Percentiles rank a stretch among this genome's conserved stretches.
phyloP scores from a whole-genome alignment of 2,329 filamentous ascomycete species.

The Helotiales sp. region DNA sequence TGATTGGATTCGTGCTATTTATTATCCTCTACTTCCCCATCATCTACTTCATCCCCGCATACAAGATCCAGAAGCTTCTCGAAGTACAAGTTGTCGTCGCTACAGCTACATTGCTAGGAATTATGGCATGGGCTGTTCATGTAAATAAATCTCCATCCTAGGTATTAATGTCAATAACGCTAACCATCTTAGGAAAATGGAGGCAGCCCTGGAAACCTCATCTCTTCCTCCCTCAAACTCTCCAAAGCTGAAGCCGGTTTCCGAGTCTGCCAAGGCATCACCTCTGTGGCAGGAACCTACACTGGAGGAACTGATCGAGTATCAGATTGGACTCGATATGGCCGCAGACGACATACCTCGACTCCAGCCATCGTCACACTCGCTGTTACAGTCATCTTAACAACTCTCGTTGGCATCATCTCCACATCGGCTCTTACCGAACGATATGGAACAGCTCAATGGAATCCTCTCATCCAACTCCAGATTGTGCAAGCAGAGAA shows the following conservation, averaged over 20 bases:
- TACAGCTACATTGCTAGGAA: conserved; percentile 7
- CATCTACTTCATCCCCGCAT: conserved; percentile 10
- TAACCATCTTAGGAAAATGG: conserved; percentile 1
- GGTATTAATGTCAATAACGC: too few relatives aligned
- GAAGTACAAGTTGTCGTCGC: conserved; percentile 8
- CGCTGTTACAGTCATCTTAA: conserved; percentile 1
- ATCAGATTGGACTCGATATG: conserved; percentile 17
- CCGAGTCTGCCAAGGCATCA: conserved; percentile 11
- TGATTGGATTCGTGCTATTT: conserved; percentile 16
- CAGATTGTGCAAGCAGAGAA: conserved; percentile 3
- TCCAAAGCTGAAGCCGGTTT: conserved; percentile 13
- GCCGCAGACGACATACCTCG: conserved; percentile 18
- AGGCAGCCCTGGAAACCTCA: conserved; percentile 12
- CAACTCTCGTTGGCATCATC: conserved; percentile 1
- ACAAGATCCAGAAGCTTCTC: conserved; percentile 15
- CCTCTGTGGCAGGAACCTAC: conserved; percentile 8
- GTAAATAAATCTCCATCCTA: background rate
- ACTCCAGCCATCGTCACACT: conserved; percentile 18
- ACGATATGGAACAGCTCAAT: conserved; percentile 6
- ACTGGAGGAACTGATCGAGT: conserved; percentile 10
- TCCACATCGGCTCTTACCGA: conserved; percentile 4
- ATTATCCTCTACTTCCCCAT: conserved; percentile 16
- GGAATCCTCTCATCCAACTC: conserved; percentile 9
- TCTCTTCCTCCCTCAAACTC: conserved; percentile 7
- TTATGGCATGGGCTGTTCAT: conserved; percentile 15